Evolutionary conservation across 352 stramenopile species (phyloP), one percentile per base, ranked within the genome.

Genomic region (Globisporangium rhizosaccharum): DNA sequence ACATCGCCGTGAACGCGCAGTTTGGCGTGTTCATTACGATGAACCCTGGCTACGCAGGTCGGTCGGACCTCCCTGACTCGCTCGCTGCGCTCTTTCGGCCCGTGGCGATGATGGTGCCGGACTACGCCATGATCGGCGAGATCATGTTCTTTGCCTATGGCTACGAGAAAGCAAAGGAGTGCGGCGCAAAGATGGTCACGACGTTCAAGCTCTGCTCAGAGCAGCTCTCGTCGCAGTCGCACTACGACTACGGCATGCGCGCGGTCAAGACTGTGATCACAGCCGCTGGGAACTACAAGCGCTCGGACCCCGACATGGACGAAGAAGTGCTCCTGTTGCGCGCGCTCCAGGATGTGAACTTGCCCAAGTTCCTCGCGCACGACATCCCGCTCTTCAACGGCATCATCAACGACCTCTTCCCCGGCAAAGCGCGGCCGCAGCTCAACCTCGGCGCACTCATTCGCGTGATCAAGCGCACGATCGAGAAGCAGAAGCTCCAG

Each of bases 191-290:
- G 54, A 98, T 98, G 93, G 94, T 98, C 20, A 97, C 93, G 17
- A 98, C 94, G 2, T 98, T 98, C 71, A 94, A 94, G 52, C 67
- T 98, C 3, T 98, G 94, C 57, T 98, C 89, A 0, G 94, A 98
- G 63, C 96, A 98, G 71, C 61, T 98, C 10, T 97, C 87, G 7
- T 93, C 88, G 9, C 91, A 98, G 62, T 96, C 90, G 25, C 94
- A 98, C 68, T 98, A 98, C 62, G 94, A 98, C 73, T 98, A 98
- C 69, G 94, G 94, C 26, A 98, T 98, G 94, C 79, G 94, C 36
- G 94, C 94, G 0, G 94, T 98, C 14, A 98, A 98, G 71, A 98
- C 94, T 0, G 88, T 97, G 26, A 98, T 98, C 61, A 97, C 88
- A 0, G 92, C 94, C 0, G 92, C 94, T 18, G 94, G 94, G 18